These are phyloP conservation scores for Leptoxyphium fumago DNA, from an alignment of 2,329 filamentous ascomycete species.

Conservation along the genomic window DNA sequence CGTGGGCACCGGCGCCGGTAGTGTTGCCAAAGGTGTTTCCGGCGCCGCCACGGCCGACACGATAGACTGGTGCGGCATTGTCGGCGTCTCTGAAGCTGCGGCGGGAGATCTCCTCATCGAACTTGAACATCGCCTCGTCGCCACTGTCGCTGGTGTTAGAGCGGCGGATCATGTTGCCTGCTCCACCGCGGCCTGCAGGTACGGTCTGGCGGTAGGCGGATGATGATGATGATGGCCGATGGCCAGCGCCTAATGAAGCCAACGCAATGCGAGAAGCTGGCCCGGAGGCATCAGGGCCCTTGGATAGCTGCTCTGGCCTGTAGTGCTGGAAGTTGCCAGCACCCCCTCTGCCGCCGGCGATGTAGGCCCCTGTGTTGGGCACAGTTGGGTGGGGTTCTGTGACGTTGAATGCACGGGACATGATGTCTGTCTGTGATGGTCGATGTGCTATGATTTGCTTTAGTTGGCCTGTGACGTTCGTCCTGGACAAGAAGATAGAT, in stretches of 20 bases:
- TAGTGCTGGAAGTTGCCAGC: conserved; percentile 44
- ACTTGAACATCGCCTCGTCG: conserved; percentile 49
- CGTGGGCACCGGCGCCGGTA: neutral
- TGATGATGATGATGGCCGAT: neutral
- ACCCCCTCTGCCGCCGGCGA: conserved; percentile 42
- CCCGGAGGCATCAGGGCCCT: conserved; percentile 28
- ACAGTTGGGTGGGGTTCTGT: conserved; percentile 48
- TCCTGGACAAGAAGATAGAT: too few relatives aligned
- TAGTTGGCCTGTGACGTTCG: too few relatives aligned
- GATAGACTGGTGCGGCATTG: conserved; percentile 41
- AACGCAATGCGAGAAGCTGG: conserved; percentile 37
- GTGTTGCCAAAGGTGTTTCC: conserved; percentile 36
- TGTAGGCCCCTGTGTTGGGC: conserved; percentile 28
- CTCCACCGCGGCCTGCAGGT: conserved; percentile 41
- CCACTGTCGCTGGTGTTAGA: conserved; percentile 30
- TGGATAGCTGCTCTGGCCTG: conserved; percentile 39
- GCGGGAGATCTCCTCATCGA: conserved; percentile 51
- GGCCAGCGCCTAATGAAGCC: conserved; percentile 9
- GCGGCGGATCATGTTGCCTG: conserved; percentile 40
- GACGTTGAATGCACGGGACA: conserved; percentile 35
- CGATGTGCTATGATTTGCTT: neutral
- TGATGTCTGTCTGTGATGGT: conserved; percentile 5
- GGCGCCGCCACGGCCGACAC: conserved; percentile 47
- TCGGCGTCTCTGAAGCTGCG: conserved; percentile 38
- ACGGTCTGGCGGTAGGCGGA: conserved; percentile 32